Base-by-base conservation (phyloP, 257 asterid species). In the Anisodus acutangulus region DNA sequence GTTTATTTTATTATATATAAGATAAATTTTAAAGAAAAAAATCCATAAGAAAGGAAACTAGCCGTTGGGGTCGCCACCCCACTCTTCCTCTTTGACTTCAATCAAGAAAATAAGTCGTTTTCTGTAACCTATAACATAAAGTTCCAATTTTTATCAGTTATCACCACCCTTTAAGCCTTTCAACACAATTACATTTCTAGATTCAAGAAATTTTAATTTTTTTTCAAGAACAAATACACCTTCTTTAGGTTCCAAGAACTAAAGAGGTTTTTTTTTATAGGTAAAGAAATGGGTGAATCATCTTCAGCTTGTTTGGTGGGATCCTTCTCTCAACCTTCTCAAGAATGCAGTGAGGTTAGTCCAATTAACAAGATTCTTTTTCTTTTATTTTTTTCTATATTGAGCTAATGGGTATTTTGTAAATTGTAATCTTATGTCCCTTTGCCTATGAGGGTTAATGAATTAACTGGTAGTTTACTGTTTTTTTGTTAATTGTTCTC, bases 291-390 rank as follows among this genome's bases (percentile, higher is more conserved):
- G 97, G 94, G 84, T 85, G 98, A 93, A 84, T 64, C 64, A 4
- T 87, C 98, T 81, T 86, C 95, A 45, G 89, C 91, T 68, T 90
- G 90, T 85, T 91, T 93, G 57, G 81, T 85, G 81, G 91, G 92
- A 66, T 89, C 98, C 47, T 84, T 89, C 84, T 92, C 95, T 58
- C 92, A 90, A 35, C 91, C 89, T 86, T 90, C 94, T 93, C 45
- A 82, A 88, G 94, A 90, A 53, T 26, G 63, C 43, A 88, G 85
- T 86, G 87, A 85, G 95, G 97, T 92, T 54, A 67, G 66, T 86
- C 80, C 63, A 6, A 35, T 53, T 43, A 87, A 55, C 67, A 16
- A 22, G 39, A 64, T 15, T 5, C 9, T 15, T 3, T 68, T 37
- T 68, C 3, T 11, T 16, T 58, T 1, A 13, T 58, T 8, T 41